Base-by-base conservation (phyloP, 1,139 yeast species). In the Yamadazyma kanchanaburiensis region DNA sequence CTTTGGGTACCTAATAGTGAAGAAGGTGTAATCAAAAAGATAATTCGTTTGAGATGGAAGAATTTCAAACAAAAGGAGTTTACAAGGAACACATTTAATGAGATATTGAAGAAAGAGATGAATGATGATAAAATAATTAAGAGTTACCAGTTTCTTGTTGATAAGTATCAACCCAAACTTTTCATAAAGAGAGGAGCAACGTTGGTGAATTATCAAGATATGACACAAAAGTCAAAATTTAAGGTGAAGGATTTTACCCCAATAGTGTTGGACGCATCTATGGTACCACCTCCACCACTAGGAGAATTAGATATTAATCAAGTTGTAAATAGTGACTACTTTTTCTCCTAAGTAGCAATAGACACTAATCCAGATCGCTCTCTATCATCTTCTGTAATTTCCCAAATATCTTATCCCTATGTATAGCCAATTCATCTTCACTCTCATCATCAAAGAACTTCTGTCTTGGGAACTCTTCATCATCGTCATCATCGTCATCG, bases 401-500 rank as follows among this genome's bases (percentile, higher is more conserved):
- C 1, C 76, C 76, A 51, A 80, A 80, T 3, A 80, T 78, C 33
- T 54, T 62, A 40, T 80, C 88, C 32, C 88, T 55, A 45, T 80
- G 80, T 2, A 68, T 63, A 0, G 86, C 85, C 43, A 78, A 30
- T 6, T 77, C 79, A 42, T 78, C 81, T 19, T 76, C 75, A 22
- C 58, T 63, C 32, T 80, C 87, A 5, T 57, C 51, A 2, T 65
- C 60, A 45, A 78, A 79, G 22, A 43, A 43, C 12, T 42, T 28
- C 24, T 42, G 40, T 23, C 46, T 26, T 15, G 31, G 35, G 17
- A 54, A 58, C 3, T 46, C 51, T 5, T 24, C 31, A 16, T 37
- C 45, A 4, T 40, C 46, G n/a, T 50, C 53, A 11, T 40, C 46
- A 15, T 43, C 51, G 8, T 49, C 51, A 20, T 43, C 51, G 4